Percentiles rank a stretch among this genome's conserved stretches.
Evolutionary conservation across 345 rosid species (phyloP).

Genomic region (Gossypium australe): DNA sequence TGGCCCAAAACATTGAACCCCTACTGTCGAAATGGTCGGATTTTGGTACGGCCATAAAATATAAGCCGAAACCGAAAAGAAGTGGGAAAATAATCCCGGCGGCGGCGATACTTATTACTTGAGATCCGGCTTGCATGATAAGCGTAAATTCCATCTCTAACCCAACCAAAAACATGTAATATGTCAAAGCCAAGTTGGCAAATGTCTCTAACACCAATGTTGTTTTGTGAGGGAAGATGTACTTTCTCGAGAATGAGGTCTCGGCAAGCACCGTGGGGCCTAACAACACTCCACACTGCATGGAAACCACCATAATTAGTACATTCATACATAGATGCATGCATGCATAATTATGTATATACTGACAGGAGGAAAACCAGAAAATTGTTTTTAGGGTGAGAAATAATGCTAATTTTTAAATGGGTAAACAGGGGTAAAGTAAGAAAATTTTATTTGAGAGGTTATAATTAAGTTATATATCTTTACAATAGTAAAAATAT

Average conservation of each 20-base stretch:
- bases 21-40: slow-evolving; percentile 1
- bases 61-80: slow-evolving; percentile 27
- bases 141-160: slow-evolving; percentile 50
- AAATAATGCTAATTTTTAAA: too few relatives aligned
- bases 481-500: too few relatives aligned
- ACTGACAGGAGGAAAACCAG: too few relatives aligned
- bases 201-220: slow-evolving; percentile 39
- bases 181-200: slow-evolving; percentile 40
- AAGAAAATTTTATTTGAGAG: too few relatives aligned
- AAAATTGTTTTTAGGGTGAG: too few relatives aligned
- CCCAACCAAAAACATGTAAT: slow-evolving; percentile 57
- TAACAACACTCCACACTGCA: slow-evolving; percentile 44
- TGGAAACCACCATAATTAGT: background rate
- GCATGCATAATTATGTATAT: background rate
- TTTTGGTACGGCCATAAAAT: slow-evolving; percentile 16
- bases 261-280: slow-evolving; percentile 31
- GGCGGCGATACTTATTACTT: slow-evolving; percentile 30
- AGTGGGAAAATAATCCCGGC: slow-evolving; percentile 36
- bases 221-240: slow-evolving; percentile 27
- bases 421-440: too few relatives aligned
- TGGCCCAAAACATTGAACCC: slow-evolving; percentile 41
- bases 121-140: slow-evolving; percentile 25
- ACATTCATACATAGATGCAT: background rate
- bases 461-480: too few relatives aligned
- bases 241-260: accelerated